Evolutionary conservation across 371 early-diverging fungal genomes (phyloP).

Genomic region (Apophysomyces ossiformis): DNA sequence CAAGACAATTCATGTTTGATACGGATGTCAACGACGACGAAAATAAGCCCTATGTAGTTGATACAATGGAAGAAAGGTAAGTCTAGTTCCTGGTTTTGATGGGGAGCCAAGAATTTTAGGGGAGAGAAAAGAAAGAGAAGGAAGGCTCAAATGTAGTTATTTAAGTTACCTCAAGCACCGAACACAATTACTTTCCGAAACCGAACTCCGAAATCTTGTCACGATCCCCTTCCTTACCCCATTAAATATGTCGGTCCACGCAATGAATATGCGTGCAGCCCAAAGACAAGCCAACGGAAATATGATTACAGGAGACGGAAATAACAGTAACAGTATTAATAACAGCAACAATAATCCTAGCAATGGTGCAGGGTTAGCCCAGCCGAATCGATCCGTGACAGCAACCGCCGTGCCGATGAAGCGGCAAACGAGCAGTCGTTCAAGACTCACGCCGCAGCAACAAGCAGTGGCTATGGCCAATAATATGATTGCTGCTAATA

Average conservation of each 20-base stretch:
- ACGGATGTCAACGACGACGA: slow-evolving; percentile 59
- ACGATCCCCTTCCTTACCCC: slow-evolving; percentile 46
- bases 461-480: slow-evolving; percentile 49
- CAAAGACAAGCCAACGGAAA: slow-evolving; percentile 19
- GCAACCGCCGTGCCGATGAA: slow-evolving; percentile 15
- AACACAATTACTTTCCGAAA: slow-evolving; percentile 53
- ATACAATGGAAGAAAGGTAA: slow-evolving; percentile 48
- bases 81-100: background rate
- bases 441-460: slow-evolving; percentile 45
- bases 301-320: slow-evolving; percentile 5
- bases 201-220: slow-evolving; percentile 54
- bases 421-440: slow-evolving; percentile 24
- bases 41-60: slow-evolving; percentile 34
- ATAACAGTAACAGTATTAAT: background rate
- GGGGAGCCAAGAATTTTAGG: slow-evolving; percentile 12
- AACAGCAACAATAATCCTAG: no score
- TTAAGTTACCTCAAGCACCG: slow-evolving; percentile 48
- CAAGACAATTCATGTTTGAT: slow-evolving; percentile 37
- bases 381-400: background rate
- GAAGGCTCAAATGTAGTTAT: background rate
- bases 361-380: no score
- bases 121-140: slow-evolving; percentile 5
- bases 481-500: slow-evolving; percentile 45
- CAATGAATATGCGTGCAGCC: slow-evolving; percentile 14
- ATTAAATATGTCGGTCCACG: slow-evolving; percentile 23